Evolutionary conservation across 768 basidiomycete genomes (phyloP).

Genomic region (Podaxis sp.): DNA sequence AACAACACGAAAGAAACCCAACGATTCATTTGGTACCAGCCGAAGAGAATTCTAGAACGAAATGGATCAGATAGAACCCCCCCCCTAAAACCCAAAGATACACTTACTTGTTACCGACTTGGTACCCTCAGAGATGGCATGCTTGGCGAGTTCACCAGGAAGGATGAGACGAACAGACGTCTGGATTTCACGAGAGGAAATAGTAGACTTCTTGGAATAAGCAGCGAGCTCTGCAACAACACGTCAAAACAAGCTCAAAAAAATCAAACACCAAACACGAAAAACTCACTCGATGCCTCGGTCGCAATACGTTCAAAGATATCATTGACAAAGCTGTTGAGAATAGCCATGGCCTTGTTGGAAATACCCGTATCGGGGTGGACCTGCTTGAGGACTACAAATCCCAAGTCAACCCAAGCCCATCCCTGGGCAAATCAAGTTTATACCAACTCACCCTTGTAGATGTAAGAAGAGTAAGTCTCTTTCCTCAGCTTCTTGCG

Average conservation of each 20-base stretch:
- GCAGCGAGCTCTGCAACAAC: slow-evolving; percentile 74
- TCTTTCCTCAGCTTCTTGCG: slow-evolving; percentile 85
- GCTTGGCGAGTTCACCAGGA: slow-evolving; percentile 96
- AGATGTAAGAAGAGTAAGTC: slow-evolving; percentile 93
- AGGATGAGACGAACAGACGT: slow-evolving; percentile 93
- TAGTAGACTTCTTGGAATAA: slow-evolving; percentile 98
- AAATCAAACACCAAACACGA: slow-evolving; percentile 1
- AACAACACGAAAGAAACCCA: neutral
- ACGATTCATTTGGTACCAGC: slow-evolving; percentile 14
- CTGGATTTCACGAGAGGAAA: slow-evolving; percentile 97
- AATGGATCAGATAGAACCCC: neutral
- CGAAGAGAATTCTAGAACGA: slow-evolving; percentile 13
- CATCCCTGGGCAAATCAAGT: neutral
- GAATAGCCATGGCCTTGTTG: slow-evolving; percentile 92
- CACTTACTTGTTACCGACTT: slow-evolving; percentile 52
- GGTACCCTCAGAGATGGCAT: slow-evolving; percentile 93
- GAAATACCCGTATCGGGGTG: slow-evolving; percentile 99
- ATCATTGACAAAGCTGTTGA: slow-evolving; percentile 91
- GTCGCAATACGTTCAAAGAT: slow-evolving; percentile 91
- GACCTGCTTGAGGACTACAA: slow-evolving; percentile 87
- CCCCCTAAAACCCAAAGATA: neutral
- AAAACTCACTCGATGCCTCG: slow-evolving; percentile 74
- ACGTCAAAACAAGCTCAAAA: slow-evolving; percentile 70
- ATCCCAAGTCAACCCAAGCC: neutral
- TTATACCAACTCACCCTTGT: slow-evolving; percentile 61